Evolutionary conservation across 169 alveolate genomes (phyloP), one percentile per base, ranked within the genome.

Genomic region (Plasmodium gonderi): DNA sequence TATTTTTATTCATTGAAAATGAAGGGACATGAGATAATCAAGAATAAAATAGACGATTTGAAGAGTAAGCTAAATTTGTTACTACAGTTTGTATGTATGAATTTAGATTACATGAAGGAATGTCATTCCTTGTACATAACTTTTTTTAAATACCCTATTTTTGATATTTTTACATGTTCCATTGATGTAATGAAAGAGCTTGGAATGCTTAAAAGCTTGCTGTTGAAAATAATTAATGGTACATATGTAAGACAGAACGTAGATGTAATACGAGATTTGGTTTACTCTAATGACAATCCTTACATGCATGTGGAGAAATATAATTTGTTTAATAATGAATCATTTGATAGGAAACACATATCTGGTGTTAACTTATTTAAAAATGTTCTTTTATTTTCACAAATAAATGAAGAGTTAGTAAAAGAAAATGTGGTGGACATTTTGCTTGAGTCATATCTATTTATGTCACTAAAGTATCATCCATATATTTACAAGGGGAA

Each of bases 341-440:
- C 93, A 6, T 75, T 20, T 44, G 93, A 87, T 38, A 5, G n/a
- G 33, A 36, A 75, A 31, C 17, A 87, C 23, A 40, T 75, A 11
- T 87, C 93, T 11, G 93, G 93, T n/a, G 68, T 87, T 3, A 87
- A 87, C 49, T 38, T 74, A 26, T 74, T 75, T 87, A 87, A 74
- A 78, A 87, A 87, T 60, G n/a, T 75, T 6, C 79, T 87, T 23
- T 12, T 87, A 65, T 87, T 87, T 87, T 42, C 33, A n/a, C 79
- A 75, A n/a, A 7, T 2, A 12, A 87, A 87, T 60, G 68, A 49
- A 23, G 51, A 76, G 33, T 17, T 87, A 44, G 44, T 87, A 38
- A 31, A 54, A 33, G 89, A 87, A 29, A 87, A 87, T 78, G 79
- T 75, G 11, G 2, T 87, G 23, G 45, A 75, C n/a, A 36, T 75